Base-by-base conservation (phyloP, 192 early-diverging fungal genomes). In the Entrophospora sp. region DNA sequence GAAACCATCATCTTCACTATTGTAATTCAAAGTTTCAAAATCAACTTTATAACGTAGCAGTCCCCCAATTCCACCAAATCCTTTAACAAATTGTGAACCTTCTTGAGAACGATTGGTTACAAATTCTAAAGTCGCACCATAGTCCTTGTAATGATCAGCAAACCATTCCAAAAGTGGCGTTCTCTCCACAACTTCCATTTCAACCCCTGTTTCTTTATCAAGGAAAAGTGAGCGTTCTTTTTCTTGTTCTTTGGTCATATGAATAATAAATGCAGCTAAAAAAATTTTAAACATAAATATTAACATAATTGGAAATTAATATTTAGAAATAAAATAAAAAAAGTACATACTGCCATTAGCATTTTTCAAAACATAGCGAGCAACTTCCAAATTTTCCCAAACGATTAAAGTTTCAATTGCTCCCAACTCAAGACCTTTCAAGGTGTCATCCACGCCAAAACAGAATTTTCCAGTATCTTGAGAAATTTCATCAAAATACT, bases 391-490 rank as follows among this genome's bases (percentile, higher is more conserved):
- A 75, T 89, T 90, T 74, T 99, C 97, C 89, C 91, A 99, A 24
- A 97, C 91, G 71, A 99, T 96, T 66, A 99, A 79, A 7, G 86
- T 96, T 74, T 99, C 95, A n/a, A 99, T 91, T n/a, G 97, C 97
- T 55, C 97, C 94, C 72, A 93, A 79, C 53, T 97, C 95, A 64
- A 99, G 75, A 13, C 91, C 97, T 78, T 92, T 93, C 63, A 99
- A 80, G 24, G 95, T 99, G 67, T 99, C 95, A 2, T 91, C 89
- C 36, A 97, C 84, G 69, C 97, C 97, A 72, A 91, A 97, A 74
- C 90, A 92, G 78, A 89, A 89, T 78, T 94, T 94, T 67, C 96
- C 96, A 58, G 93, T 93, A 69, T 99, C 95, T 69, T 85, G 85
- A 40, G 93, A 92, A 73, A 99, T 97, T 71, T 96, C 92, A 74